Evolutionary conservation across 176 grass and related monocot species (phyloP), one percentile per base, ranked within the genome.

Genomic region (Musa beccarii): DNA sequence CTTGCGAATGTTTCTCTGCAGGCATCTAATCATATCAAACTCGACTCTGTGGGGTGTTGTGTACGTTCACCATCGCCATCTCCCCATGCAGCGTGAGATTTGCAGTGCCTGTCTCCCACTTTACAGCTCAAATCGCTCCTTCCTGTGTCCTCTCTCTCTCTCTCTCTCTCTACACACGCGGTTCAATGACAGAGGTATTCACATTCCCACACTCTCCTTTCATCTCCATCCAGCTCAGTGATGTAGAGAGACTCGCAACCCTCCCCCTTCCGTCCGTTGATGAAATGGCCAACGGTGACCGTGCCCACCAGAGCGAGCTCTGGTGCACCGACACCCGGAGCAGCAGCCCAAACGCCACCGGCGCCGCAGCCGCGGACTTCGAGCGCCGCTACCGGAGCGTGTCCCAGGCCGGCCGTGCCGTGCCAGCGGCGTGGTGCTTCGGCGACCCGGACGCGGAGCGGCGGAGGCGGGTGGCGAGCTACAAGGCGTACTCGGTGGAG

Each of bases 401-500:
- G 57, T 61, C 57, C 14, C 16, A 17, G 57, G n/a, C 57, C 57
- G 17, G 19, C 17, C 57, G 57, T 19, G 57, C 57, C 2, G 57
- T 17, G 16, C 57, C 57, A 19, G 57, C 15, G 15, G 53, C 78
- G n/a, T 88, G 80, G 87, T 88, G 77, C 79, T 72, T 77, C n/a
- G 71, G 71, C 25, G 87, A 87, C 80, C 79, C 87, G 2, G 91
- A 88, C 82, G 78, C 85, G 51, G 83, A 90, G 80, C 83, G 91
- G 9, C 87, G 87, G 80, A 80, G 85, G 80, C 54, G 91, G 76
- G 87, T 90, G 11, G 91, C 85, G 0, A 74, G 61, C 11, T 94
- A 94, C 83, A 94, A 94, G 80, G 70, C 78, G 2, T 90, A 90
- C 76, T 75, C 82, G 78, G 82, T 83, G 24, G 87, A 94, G 82